Evolutionary conservation across 306 rosid species (phyloP), one percentile per base, ranked within the genome.

Genomic region (Castanea mollissima): DNA sequence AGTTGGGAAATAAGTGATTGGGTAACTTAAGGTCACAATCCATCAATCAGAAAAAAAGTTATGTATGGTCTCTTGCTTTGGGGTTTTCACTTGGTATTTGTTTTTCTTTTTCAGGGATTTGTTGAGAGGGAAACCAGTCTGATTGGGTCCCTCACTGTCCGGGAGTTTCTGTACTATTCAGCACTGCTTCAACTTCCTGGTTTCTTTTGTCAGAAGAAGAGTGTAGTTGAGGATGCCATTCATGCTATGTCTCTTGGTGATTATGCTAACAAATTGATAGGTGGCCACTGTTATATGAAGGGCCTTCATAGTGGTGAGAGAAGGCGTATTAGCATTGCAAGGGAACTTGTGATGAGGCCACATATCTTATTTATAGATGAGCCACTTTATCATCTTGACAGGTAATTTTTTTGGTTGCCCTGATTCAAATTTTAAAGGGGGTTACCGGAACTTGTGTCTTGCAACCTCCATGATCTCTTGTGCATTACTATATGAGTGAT

Each of bases 341-440:
- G 96, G 83, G 99, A 96, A 84, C 98, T 96, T 80, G 97, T 96
- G 69, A 93, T 90, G 97, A 93, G 98, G 84, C 99, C 99, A 0
- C 99, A 88, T 49, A 81, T 93, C 82, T 89, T 96, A 79, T 96
- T 96, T 78, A 88, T 96, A 35, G 99, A 96, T 15, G 99, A 96
- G 84, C 99, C 99, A 74, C 98, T 96, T 74, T 96, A 93, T 76
- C 96, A 86, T 78, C 96, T 96, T 78, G 96, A 96, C 83, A 90
- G 99, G 99, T 96, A 63, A 72, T 71, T 82, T 58, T 73, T 81
- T 77, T 65, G 32, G 68, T 69, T 54, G 11, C 32, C 6, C 25
- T 31, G 25, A 65, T 27, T 56, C 35, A 71, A 15, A 55, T 74
- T 15, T 4, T 41, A 41, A n/a, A 51, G 10, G 20, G 55, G 62